These are phyloP conservation scores for Pyricularia pennisetigena DNA, from an alignment of 2,329 filamentous ascomycete genomes.

Conservation along the genomic window DNA sequence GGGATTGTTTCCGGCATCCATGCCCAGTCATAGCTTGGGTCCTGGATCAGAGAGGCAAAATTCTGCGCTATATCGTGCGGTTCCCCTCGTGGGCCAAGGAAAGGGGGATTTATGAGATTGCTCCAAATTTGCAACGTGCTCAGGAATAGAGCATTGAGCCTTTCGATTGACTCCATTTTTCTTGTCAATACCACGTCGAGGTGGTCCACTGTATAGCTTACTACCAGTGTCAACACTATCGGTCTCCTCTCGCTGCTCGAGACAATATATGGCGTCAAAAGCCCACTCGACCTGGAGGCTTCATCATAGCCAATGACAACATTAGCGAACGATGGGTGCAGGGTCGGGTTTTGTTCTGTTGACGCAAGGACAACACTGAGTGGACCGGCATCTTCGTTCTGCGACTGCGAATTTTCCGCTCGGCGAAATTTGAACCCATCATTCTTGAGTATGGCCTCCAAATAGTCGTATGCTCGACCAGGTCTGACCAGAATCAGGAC, in stretches of 20 bases:
- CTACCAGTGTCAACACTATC: constrained; percentile 38
- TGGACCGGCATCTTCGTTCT: constrained; percentile 8
- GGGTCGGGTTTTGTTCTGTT: constrained; percentile 24
- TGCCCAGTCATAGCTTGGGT: constrained; percentile 24
- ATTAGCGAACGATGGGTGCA: constrained; percentile 31
- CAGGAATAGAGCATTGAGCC: constrained; percentile 29
- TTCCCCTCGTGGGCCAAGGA: constrained; percentile 21
- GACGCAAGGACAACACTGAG: constrained; percentile 32
- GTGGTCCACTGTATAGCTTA: constrained; percentile 45
- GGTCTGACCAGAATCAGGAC: constrained; percentile 44
- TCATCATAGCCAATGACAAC: constrained; percentile 45
- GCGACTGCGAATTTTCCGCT: constrained; percentile 14
- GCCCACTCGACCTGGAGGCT: constrained; percentile 30
- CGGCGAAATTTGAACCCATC: constrained; percentile 22
- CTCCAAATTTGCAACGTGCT: constrained; percentile 24
- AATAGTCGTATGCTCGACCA: constrained; percentile 37
- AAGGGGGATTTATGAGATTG: constrained; percentile 28
- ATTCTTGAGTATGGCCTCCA: constrained; percentile 36
- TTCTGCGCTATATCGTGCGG: constrained; percentile 35
- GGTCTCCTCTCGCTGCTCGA: constrained; percentile 17
- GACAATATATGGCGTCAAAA: constrained; percentile 14
- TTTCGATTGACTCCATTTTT: constrained; percentile 29
- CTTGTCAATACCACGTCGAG: constrained; percentile 35
- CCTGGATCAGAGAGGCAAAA: constrained; percentile 36
- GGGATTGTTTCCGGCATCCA: constrained; percentile 40